phyloP scores from a whole-genome alignment of 495 filamentous ascomycete species.

The Glarea lozoyensis region DNA sequence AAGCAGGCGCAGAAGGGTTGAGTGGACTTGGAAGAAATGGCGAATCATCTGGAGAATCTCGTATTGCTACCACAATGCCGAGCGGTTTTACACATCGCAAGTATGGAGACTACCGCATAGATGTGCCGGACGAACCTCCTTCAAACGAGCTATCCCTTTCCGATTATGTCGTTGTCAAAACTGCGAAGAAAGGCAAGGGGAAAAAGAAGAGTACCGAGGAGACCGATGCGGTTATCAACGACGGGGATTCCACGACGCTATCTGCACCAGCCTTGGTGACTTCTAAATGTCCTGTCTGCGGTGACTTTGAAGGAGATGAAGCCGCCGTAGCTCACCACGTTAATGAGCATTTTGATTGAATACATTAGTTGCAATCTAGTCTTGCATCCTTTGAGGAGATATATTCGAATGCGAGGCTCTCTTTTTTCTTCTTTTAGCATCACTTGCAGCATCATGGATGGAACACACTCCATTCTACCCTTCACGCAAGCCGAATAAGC shows the following conservation, averaged over 20 bases:
- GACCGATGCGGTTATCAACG: background rate
- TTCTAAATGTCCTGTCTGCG: conserved; percentile 49
- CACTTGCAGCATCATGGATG: too few species aligned
- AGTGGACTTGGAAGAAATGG: conserved; percentile 18
- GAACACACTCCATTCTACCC: too few species aligned
- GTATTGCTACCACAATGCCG: conserved; percentile 9
- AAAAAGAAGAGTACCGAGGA: conserved; percentile 14
- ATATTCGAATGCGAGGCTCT: too few species aligned
- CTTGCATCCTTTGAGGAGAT: too few species aligned
- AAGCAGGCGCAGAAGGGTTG: conserved; percentile 11
- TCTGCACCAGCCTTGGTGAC: conserved; percentile 11
- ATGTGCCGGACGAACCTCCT: conserved; percentile 5
- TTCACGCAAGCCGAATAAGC: too few species aligned
- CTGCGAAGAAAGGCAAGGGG: conserved; percentile 16
- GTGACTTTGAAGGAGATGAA: conserved; percentile 49
- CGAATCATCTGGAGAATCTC: conserved; percentile 14
- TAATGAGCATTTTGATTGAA: conserved; percentile 39
- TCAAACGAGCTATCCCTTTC: conserved; percentile 24
- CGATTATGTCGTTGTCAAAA: conserved; percentile 35
- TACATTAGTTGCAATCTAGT: too few species aligned
- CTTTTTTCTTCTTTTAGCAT: too few species aligned
- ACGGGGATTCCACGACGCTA: background rate
- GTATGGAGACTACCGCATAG: conserved; percentile 6
- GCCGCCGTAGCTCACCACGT: conserved; percentile 51
- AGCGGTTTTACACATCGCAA: conserved; percentile 15